Evolutionary conservation across 306 rosid genomes (phyloP).

Genomic region (Sindora glabra): DNA sequence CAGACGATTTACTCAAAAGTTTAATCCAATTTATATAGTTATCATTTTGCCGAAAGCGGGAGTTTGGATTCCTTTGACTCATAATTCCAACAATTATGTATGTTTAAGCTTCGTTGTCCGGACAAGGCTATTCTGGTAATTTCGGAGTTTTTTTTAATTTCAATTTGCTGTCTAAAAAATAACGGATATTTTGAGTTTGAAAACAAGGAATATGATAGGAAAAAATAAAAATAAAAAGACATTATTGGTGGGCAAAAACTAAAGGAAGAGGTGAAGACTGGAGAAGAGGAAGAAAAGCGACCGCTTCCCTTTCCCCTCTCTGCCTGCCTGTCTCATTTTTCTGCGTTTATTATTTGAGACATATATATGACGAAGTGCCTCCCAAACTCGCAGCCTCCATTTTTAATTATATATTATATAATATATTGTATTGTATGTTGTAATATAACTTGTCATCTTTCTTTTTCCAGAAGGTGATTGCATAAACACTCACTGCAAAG

Average conservation of each 20-base stretch:
- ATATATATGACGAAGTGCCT: conserved; percentile 41
- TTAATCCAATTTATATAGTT: background rate
- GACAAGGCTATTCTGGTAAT: conserved; percentile 22
- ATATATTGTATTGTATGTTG: too few relatives aligned
- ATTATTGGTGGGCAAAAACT: conserved; percentile 44
- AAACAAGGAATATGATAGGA: background rate
- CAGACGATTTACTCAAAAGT: too few relatives aligned
- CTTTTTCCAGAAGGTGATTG: conserved; percentile 61
- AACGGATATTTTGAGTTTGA: too few relatives aligned
- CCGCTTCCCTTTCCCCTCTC: conserved; percentile 54
- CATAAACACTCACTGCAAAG: conserved; percentile 36
- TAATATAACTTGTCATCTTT: conserved; percentile 28
- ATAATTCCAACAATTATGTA: conserved; percentile 7
- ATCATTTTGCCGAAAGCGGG: conserved; percentile 15
- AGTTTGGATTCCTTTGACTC: conserved; percentile 10
- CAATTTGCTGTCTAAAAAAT: too few relatives aligned
- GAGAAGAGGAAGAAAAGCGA: conserved; percentile 39
- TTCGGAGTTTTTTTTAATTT: too few relatives aligned
- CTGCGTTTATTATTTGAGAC: conserved; percentile 43
- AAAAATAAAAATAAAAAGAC: conserved; percentile 23
- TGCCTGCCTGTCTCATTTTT: conserved; percentile 18
- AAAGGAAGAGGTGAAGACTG: conserved; percentile 24
- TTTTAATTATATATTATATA: conserved; percentile 25
- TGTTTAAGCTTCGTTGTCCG: background rate
- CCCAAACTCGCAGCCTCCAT: conserved; percentile 31